Conservation (phyloP, 768 basidiomycete genomes). For the Leccinum variicolor region DNA sequence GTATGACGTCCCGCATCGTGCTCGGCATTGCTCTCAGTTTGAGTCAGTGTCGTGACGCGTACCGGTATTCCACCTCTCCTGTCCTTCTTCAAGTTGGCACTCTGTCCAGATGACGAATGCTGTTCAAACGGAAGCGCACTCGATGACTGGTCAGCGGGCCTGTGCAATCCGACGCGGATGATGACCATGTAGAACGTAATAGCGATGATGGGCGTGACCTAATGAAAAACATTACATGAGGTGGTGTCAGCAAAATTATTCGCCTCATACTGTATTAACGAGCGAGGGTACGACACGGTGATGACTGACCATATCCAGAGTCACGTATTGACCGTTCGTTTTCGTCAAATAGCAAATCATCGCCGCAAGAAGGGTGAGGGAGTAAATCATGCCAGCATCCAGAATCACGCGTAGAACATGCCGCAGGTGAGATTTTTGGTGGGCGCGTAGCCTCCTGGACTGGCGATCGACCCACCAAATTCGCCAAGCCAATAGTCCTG, state of each 20-base stretch:
- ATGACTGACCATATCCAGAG: conserved; percentile 34
- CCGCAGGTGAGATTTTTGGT: conserved; percentile 7
- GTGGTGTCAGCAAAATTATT: neutral
- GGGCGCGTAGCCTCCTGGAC: conserved; percentile 13
- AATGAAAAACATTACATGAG: neutral
- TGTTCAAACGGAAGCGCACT: neutral
- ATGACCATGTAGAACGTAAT: conserved; percentile 45
- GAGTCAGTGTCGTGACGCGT: neutral
- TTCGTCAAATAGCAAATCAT: conserved; percentile 27
- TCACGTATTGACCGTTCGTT: conserved; percentile 32
- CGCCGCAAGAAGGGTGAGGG: conserved; percentile 31
- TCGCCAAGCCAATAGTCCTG: conserved; percentile 28
- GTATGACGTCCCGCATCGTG: neutral
- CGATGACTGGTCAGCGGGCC: neutral
- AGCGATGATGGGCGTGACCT: conserved; percentile 38
- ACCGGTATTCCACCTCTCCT: neutral
- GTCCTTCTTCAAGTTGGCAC: neutral
- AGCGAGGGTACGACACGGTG: neutral
- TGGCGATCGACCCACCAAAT: conserved; percentile 30
- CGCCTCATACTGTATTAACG: neutral
- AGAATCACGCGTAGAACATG: conserved; percentile 28
- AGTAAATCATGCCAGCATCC: conserved; percentile 39
- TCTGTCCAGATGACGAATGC: neutral
- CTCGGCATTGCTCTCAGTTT: neutral
- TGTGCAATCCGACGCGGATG: conserved; percentile 32